These are phyloP conservation scores for Alnus glutinosa DNA, from an alignment of 306 rosid species.

Conservation along the genomic window DNA sequence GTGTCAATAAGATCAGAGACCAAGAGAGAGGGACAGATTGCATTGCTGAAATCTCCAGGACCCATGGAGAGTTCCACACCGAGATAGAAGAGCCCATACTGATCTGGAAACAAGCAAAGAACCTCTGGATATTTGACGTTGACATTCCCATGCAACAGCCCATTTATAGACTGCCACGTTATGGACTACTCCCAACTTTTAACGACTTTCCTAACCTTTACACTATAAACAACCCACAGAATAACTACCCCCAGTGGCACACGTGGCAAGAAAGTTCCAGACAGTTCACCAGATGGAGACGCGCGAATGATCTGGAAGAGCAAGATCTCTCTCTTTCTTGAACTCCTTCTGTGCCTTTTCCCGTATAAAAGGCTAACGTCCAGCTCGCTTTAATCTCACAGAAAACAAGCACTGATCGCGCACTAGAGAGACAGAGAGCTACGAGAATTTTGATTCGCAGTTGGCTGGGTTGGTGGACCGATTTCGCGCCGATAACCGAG, in stretches of 20 bases:
- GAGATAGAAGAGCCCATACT: too few species aligned
- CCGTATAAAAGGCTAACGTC: neutral
- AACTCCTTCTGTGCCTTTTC: neutral
- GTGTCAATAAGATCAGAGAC: too few species aligned
- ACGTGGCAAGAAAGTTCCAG: constrained; percentile 32
- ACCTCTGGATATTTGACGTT: too few species aligned
- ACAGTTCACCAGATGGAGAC: constrained; percentile 7
- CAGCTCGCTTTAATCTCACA: neutral
- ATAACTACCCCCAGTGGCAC: neutral
- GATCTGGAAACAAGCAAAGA: too few species aligned
- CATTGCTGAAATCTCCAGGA: too few species aligned
- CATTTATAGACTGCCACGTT: neutral
- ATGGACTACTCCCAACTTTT: neutral
- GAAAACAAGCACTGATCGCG: neutral
- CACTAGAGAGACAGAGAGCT: neutral
- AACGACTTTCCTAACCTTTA: too few species aligned
- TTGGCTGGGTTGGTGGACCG: constrained; percentile 61
- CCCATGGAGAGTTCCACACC: too few species aligned
- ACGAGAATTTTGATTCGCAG: neutral
- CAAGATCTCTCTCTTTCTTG: neutral
- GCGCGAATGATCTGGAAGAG: constrained; percentile 52
- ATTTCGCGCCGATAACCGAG: constrained; percentile 35
- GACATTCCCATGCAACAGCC: neutral
- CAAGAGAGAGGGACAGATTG: too few species aligned
- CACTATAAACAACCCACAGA: too few species aligned